Evolutionary conservation across 257 asterid genomes (phyloP), one percentile per base, ranked within the genome.

Genomic region (Solanum pimpinellifolium): DNA sequence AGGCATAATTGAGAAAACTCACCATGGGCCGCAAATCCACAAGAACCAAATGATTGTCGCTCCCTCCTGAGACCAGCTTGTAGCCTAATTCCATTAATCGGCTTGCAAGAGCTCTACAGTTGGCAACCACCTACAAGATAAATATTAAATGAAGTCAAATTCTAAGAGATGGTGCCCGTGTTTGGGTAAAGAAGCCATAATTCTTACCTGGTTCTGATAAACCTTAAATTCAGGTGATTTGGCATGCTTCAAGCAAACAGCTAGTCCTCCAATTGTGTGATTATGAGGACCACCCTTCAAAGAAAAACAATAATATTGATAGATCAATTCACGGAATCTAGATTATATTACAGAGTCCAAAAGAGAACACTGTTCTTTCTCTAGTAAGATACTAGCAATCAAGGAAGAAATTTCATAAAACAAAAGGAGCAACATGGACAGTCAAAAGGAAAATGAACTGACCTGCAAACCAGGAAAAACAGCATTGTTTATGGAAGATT

Each of bases 381-480:
- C 27, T 46, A 41, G 25, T 46, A 46, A 27, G 84, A 31, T 25
- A 25, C 49, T 8, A 27, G 65, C 41, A 77, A 25, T 44, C 42
- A 27, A 46, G 84, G 41, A 77, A 16, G 18, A 15, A 9, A 80
- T 80, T 27, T 37, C 37, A 3, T 25, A 9, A 47, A 16, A 60
- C 16, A 80, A 80, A 44, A 47, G 15, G n/a, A 66, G 33, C 20
- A 41, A 11, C 37, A 60, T 37, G 81, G 65, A 42, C 3, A 86
- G 52, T 33, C 83, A 68, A 59, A 65, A 60, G 66, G 74, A 69
- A 35, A 41, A 31, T 33, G 31, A 42, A 62, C 92, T 72, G 76
- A 97, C 99, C 99, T 96, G 99, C 87, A 95, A 91, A 86, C 99
- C 98, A 3, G 99, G 99, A 47, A 96, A 95, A 80, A 95, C 99